phyloP scores from a whole-genome alignment of 1,284 basidiomycete genomes.

The Agaricales sp. region DNA sequence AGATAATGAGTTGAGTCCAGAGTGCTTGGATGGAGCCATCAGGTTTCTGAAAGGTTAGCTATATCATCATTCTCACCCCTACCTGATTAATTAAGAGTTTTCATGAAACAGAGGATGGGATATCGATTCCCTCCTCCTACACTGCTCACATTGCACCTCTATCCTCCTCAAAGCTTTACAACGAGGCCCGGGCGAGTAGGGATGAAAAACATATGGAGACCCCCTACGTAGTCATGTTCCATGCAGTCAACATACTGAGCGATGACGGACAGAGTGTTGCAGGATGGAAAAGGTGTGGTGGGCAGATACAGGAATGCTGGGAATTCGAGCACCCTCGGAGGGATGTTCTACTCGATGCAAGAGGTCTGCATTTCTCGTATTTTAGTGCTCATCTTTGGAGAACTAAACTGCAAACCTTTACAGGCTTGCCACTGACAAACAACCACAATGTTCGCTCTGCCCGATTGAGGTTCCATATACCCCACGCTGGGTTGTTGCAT shows the following conservation, averaged over 20 bases:
- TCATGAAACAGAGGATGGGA: slow-evolving; percentile 69
- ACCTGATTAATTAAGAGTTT: background rate
- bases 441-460: slow-evolving; percentile 81
- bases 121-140: slow-evolving; percentile 95
- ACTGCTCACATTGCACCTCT: slow-evolving; percentile 91
- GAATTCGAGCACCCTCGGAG: slow-evolving; percentile 89
- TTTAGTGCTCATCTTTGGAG: slow-evolving; percentile 6
- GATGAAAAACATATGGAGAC: slow-evolving; percentile 73
- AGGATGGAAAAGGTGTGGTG: slow-evolving; percentile 52
- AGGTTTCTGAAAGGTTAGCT: slow-evolving; percentile 80
- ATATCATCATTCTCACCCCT: slow-evolving; percentile 4
- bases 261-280: slow-evolving; percentile 52
- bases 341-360: slow-evolving; percentile 64
- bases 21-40: slow-evolving; percentile 94
- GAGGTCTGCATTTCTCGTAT: slow-evolving; percentile 37
- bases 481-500: slow-evolving; percentile 90
- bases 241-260: slow-evolving; percentile 82
- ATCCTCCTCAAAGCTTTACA: slow-evolving; percentile 86
- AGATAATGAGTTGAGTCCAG: slow-evolving; percentile 97
- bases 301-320: slow-evolving; percentile 93
- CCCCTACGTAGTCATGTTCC: slow-evolving; percentile 98
- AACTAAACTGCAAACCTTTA: slow-evolving; percentile 4
- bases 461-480: slow-evolving; percentile 83
- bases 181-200: slow-evolving; percentile 60
- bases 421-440: slow-evolving; percentile 78